Evolutionary conservation across 345 rosid genomes (phyloP), one percentile per base, ranked within the genome.

Genomic region (Mangifera indica): DNA sequence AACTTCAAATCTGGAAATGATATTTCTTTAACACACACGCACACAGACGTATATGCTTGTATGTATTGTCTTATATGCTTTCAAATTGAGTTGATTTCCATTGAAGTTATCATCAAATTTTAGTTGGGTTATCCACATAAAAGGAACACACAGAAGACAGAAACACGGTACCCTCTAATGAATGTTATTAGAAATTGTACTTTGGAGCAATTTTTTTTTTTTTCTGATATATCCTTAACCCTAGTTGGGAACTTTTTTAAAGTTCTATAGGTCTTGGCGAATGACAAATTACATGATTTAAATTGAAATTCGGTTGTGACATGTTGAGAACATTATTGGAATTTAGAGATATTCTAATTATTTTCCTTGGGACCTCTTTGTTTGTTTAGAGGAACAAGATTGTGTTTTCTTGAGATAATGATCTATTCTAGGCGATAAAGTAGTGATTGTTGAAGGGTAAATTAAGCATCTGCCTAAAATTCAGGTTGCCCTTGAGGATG

Each of bases 361-460:
- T 34, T 20, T 56, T 59, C 8, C 42, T 69, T 14, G 42, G 22
- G 24, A 21, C 42, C 48, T 4, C 59, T 34, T 11, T 11, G 34
- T 20, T 49, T 61, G 49, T 60, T 60, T 21, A 9, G 49, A 32
- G 20, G 45, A 59, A 20, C 13, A 49, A 29, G 32, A 32, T 32
- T 18, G 12, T 14, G 46, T 32, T 48, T 34, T 51, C 46, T 13
- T 20, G 60, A 13, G 21, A 48, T 34, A 14, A 9, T 58, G 37
- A 61, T n/a, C 29, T 60, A 34, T 57, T 10, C 14, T 20, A 18
- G 61, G 24, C 67, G 49, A 51, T 49, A 34, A n/a, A 13, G 5
- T 14, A 52, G 60, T 53, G 70, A 55, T 24, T 45, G 42, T 22
- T 70, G 61, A 45, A 57, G 61, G 54, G 14, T 62, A 12, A 71